These are phyloP conservation scores for Pseudonitzschia multistriata DNA, from an alignment of 108 stramenopile species.

Conservation along the genomic window DNA sequence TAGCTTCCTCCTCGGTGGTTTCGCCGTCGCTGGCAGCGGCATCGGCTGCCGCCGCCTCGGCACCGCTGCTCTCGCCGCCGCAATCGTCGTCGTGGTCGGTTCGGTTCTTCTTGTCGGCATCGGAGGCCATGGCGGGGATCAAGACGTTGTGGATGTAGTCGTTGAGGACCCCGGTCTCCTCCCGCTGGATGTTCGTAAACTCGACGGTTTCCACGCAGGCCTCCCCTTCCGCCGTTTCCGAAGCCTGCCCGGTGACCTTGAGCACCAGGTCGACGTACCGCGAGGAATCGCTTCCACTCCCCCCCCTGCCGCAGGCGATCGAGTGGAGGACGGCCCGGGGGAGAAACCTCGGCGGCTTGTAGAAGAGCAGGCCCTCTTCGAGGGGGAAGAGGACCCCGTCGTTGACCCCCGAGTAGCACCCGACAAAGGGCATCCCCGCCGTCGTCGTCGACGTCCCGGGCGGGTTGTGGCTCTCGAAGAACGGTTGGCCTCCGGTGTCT, in stretches of 20 bases:
- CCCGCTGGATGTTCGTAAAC: constrained; percentile 78
- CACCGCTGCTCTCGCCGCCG: constrained; percentile 13
- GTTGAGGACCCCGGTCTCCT: constrained; percentile 63
- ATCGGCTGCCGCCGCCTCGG: constrained; percentile 3
- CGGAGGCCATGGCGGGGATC: constrained; percentile 70
- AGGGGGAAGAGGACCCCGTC: constrained; percentile 79
- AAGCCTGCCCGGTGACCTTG: no score
- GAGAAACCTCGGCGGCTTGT: constrained; percentile 76
- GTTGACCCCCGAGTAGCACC: constrained; percentile 71
- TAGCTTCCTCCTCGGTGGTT: constrained; percentile 35
- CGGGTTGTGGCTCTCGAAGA: constrained; percentile 46
- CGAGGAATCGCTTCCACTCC: constrained; percentile 35
- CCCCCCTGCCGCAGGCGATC: constrained; percentile 76
- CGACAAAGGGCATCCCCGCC: constrained; percentile 74
- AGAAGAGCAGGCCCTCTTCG: constrained; percentile 75
- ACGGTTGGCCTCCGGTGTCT: neutral
- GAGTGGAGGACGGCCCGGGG: constrained; percentile 49
- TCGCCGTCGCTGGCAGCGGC: constrained; percentile 26
- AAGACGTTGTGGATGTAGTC: constrained; percentile 67
- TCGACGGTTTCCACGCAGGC: constrained; percentile 36
- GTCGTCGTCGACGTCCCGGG: constrained; percentile 47
- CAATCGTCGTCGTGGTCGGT: constrained; percentile 14
- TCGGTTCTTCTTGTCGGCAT: constrained; percentile 24
- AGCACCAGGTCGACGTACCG: constrained; percentile 72
- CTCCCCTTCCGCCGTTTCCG: neutral